Evolutionary conservation across 139 green algal species (phyloP).

Genomic region (Marvania coccoides): DNA sequence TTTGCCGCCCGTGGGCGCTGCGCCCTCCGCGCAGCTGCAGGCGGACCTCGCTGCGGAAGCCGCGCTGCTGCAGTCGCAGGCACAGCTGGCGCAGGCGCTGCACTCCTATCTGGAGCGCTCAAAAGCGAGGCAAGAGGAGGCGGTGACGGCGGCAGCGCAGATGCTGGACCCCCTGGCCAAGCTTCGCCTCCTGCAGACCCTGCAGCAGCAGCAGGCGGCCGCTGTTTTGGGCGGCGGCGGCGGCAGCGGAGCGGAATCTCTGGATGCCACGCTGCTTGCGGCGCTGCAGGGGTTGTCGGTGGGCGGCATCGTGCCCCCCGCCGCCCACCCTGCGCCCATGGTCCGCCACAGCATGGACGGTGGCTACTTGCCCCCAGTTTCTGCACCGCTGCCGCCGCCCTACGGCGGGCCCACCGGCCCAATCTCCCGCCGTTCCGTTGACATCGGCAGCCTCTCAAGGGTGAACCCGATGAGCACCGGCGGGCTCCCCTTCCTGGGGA

Average conservation of each 20-base stretch:
- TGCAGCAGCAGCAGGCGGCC: conserved; percentile 19
- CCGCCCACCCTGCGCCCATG: background rate
- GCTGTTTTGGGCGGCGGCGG: background rate
- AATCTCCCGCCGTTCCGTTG: background rate
- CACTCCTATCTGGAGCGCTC: background rate
- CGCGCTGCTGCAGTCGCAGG: background rate
- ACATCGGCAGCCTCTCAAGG: background rate
- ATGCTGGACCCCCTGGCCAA: conserved; percentile 2
- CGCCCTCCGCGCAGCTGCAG: conserved; percentile 38
- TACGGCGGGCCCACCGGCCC: background rate
- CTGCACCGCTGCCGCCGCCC: background rate
- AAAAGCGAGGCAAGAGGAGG: background rate
- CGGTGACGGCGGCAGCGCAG: background rate
- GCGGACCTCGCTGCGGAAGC: conserved; percentile 19
- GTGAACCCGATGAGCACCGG: background rate
- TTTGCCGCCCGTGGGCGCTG: no score
- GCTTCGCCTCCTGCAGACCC: background rate
- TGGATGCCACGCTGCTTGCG: conserved; percentile 18
- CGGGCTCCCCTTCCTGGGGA: background rate
- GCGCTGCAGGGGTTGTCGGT: conserved; percentile 15
- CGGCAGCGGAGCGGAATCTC: background rate
- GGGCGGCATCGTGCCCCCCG: background rate
- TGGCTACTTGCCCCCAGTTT: background rate
- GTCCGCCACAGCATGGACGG: background rate
- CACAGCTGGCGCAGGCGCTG: background rate